These are phyloP conservation scores for Mycena rosella DNA, from an alignment of 768 basidiomycete genomes.

Conservation along the genomic window DNA sequence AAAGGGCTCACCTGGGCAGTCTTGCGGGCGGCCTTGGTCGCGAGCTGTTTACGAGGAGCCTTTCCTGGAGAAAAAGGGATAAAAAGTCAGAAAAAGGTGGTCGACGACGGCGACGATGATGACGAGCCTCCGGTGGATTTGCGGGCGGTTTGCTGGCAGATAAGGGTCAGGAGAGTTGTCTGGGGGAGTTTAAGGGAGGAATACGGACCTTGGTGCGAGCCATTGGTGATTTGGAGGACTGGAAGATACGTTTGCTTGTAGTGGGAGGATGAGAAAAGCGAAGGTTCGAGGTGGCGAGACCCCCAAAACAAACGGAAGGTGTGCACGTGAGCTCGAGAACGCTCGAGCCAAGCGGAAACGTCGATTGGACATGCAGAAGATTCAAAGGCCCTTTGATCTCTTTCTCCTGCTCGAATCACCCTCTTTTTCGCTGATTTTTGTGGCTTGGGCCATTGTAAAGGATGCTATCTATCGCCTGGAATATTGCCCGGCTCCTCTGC, in stretches of 20 bases:
- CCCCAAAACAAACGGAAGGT: slow-evolving; percentile 52
- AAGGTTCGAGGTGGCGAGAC: slow-evolving; percentile 46
- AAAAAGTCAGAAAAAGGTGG: slow-evolving; percentile 41
- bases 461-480: neutral
- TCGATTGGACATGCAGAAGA: slow-evolving; percentile 37
- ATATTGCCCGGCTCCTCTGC: neutral
- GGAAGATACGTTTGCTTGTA: slow-evolving; percentile 29
- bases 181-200: slow-evolving; percentile 22
- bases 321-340: slow-evolving; percentile 61
- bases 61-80: slow-evolving; percentile 67
- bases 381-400: slow-evolving; percentile 26
- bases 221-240: slow-evolving; percentile 58
- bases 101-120: slow-evolving; percentile 35
- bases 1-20: slow-evolving; percentile 73
- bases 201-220: slow-evolving; percentile 86
- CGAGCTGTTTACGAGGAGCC: slow-evolving; percentile 94
- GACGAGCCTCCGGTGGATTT: slow-evolving; percentile 96
- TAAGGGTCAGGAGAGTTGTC: slow-evolving; percentile 43
- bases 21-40: slow-evolving; percentile 96
- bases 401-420: neutral
- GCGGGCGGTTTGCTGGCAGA: slow-evolving; percentile 93
- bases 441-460: neutral
- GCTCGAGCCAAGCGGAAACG: slow-evolving; percentile 59
- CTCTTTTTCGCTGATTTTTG: neutral
- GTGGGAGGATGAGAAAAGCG: slow-evolving; percentile 29